Evolutionary conservation across 306 rosid species (phyloP), one percentile per base, ranked within the genome.

Genomic region (Quercus ilex): DNA sequence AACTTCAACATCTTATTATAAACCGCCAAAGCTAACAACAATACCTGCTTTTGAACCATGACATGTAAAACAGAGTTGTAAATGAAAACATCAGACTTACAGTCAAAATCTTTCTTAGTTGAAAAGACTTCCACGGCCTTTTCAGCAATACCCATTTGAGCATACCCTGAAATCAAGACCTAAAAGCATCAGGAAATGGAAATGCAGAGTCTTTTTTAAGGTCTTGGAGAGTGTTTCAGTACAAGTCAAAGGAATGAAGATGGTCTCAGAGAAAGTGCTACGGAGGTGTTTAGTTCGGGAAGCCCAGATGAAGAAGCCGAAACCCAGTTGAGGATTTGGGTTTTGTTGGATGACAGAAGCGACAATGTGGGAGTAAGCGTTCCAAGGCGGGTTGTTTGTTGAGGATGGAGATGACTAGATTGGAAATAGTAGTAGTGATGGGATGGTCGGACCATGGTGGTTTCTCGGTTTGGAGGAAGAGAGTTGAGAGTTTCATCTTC

Each of bases 221-320:
- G 71, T 87, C 80, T 59, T 82, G 84, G 31, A 94, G 88, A 23
- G 88, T 75, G 23, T 78, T 86, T 89, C 88, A 87, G 77, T 94
- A 91, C 19, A 87, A 55, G 3, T 88, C 85, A 52, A 83, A 77
- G 68, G 79, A 87, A 7, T 65, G 51, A 43, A 11, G 51, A 30
- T 79, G 65, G 55, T 87, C 86, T 73, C 41, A 35, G 41, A 35
- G 21, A 72, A 57, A n/a, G 10, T 3, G 76, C 75, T 17, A 33
- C 59, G 33, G 2, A 89, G 74, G 1, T 11, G n/a, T 43, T 64
- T 80, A 51, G 78, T 81, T 72, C 73, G 85, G 80, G 85, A 53
- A 3, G 97, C 89, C 94, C 90, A 94, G 25, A 94, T 83, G 85
- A 89, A 92, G 78, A 94, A 80, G 46, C 91, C 92, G 35, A 86